These are phyloP conservation scores for Euphorbia corollata DNA, from an alignment of 441 rosid genomes.

Conservation along the genomic window DNA sequence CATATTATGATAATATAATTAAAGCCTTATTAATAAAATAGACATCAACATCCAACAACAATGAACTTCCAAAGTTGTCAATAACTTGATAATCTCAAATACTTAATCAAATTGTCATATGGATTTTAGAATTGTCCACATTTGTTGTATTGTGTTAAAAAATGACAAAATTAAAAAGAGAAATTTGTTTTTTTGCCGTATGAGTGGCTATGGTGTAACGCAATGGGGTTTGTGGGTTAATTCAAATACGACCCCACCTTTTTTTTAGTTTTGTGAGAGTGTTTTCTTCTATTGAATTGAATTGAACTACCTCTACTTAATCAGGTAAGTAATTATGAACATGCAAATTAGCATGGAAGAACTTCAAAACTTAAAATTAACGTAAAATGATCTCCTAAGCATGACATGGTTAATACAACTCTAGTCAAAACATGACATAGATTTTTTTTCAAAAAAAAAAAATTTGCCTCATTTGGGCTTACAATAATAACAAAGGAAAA, in stretches of 20 bases:
- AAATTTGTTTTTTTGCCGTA: not conserved
- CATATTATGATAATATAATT: no score
- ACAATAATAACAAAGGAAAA: no score
- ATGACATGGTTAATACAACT: no score
- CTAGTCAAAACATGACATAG: no score
- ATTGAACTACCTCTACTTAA: no score
- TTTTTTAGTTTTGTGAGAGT: not conserved
- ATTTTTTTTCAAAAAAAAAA: no score
- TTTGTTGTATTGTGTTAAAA: not conserved
- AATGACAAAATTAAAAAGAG: not conserved
- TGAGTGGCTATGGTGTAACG: not conserved
- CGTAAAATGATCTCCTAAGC: no score
- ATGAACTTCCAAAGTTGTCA: not conserved
- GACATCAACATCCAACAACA: not conserved
- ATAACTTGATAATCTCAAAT: not conserved
- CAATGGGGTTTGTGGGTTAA: conserved; percentile 15
- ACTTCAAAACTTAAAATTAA: no score
- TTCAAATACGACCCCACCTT: conserved; percentile 24
- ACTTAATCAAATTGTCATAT: not conserved
- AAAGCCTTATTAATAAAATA: not conserved
- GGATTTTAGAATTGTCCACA: not conserved
- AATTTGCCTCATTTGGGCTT: no score
- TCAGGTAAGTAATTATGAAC: no score
- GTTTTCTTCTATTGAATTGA: no score
- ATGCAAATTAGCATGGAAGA: no score